Conservation (phyloP, 257 asterid genomes). For the Haberlea rhodopensis region DNA sequence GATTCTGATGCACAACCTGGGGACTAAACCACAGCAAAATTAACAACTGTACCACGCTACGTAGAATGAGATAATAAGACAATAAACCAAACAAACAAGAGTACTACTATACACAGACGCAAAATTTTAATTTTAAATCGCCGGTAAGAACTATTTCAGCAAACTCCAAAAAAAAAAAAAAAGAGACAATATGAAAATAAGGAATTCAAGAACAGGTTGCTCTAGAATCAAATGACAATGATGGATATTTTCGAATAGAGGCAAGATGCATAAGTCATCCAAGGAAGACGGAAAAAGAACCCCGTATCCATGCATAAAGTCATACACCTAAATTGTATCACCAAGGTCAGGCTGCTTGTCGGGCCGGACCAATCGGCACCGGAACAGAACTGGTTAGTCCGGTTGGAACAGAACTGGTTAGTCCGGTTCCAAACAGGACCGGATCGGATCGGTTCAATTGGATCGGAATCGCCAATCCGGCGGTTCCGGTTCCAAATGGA, state of each 20-base stretch:
- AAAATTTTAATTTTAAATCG: slow-evolving; percentile 2
- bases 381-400: no score
- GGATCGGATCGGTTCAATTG: no score
- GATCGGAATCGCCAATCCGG: no score
- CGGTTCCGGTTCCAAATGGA: no score
- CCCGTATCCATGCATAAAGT: no score
- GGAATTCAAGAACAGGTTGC: slow-evolving; percentile 1
- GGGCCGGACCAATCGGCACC: no score
- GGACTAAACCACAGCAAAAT: slow-evolving; percentile 27
- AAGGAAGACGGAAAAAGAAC: not conserved
- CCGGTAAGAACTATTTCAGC: not conserved
- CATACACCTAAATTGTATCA: not conserved
- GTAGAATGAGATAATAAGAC: slow-evolving; percentile 3
- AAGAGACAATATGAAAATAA: slow-evolving; percentile 6
- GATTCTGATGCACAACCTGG: slow-evolving; percentile 30
- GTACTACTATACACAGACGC: not conserved
- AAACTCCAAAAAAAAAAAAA: not conserved
- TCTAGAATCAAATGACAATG: not conserved
- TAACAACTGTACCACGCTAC: slow-evolving; percentile 12
- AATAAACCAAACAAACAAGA: slow-evolving; percentile 1
- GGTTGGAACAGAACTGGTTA: no score
- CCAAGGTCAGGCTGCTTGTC: no score
- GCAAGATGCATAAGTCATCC: not conserved
- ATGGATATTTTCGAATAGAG: not conserved
- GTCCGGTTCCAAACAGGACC: no score